Percentiles rank a stretch among this genome's conserved stretches.
Evolutionary conservation across 2,329 filamentous ascomycete genomes (phyloP).

Genomic region (Aspergillus terreus): DNA sequence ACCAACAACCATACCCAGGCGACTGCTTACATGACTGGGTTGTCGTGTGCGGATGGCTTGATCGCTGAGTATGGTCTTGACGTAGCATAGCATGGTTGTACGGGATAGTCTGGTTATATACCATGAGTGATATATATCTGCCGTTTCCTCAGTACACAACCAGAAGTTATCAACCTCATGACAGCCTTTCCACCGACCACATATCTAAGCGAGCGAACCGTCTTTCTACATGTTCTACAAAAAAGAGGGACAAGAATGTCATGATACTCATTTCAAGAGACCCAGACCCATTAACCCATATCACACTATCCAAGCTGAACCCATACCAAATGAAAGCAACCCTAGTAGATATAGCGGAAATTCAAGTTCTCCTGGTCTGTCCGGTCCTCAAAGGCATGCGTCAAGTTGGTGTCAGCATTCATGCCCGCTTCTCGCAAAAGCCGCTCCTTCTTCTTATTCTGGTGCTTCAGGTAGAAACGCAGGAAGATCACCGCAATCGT

Average conservation of each 20-base stretch:
- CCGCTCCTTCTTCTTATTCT: constrained; percentile 59
- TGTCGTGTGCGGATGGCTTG: constrained; percentile 51
- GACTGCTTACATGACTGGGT: constrained; percentile 53
- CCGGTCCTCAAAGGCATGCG: constrained; percentile 60
- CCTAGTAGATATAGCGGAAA: constrained; percentile 55
- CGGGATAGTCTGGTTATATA: too few relatives aligned
- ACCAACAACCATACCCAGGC: constrained; percentile 51
- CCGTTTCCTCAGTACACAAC: too few relatives aligned
- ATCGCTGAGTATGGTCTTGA: constrained; percentile 42
- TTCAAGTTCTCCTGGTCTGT: constrained; percentile 60
- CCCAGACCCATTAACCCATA: not conserved
- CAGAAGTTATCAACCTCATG: too few relatives aligned
- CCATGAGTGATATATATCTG: not conserved
- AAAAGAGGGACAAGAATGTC: too few relatives aligned
- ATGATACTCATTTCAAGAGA: not conserved
- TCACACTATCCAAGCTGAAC: not conserved
- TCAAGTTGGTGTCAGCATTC: constrained; percentile 39
- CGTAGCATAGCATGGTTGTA: too few relatives aligned
- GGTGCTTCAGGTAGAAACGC: constrained; percentile 53
- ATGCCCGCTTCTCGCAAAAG: constrained; percentile 41
- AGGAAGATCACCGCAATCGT: constrained; percentile 56
- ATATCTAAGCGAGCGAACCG: not conserved
- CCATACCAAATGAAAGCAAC: not conserved
- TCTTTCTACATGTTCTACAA: not conserved
- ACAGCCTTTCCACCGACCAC: too few relatives aligned